phyloP scores from a whole-genome alignment of 2,329 filamentous ascomycete genomes.

The Hypoxylon sp. region DNA sequence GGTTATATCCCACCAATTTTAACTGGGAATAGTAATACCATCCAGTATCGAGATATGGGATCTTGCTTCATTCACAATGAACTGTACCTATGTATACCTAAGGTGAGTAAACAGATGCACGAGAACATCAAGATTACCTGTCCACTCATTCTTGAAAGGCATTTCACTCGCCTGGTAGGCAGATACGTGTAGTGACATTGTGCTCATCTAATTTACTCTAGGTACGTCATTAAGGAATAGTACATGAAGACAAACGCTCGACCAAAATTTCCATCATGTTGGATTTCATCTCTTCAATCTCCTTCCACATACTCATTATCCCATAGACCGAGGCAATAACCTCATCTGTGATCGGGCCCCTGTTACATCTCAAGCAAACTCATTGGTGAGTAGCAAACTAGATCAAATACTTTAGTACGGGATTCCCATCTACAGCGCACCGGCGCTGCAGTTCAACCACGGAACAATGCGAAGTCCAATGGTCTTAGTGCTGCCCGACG shows the following conservation, averaged over 20 bases:
- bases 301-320: conserved; percentile 45
- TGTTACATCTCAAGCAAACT: conserved; percentile 49
- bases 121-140: not conserved
- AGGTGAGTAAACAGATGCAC: not conserved
- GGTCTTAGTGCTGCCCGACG: conserved; percentile 41
- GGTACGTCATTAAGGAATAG: conserved; percentile 36
- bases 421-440: conserved; percentile 28
- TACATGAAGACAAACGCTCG: conserved; percentile 45
- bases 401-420: conserved; percentile 25
- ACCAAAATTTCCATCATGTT: conserved; percentile 47
- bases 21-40: not conserved
- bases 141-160: conserved; percentile 5
- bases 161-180: conserved; percentile 15
- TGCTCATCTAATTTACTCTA: conserved; percentile 40
- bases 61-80: not conserved
- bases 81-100: not conserved
- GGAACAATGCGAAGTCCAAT: conserved; percentile 41
- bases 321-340: conserved; percentile 43
- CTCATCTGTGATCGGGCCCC: conserved; percentile 29
- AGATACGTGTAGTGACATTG: conserved; percentile 39
- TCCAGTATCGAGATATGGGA: not conserved
- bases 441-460: conserved; percentile 33
- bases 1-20: not conserved
- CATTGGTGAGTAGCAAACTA: conserved; percentile 44
- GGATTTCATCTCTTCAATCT: conserved; percentile 41